These are phyloP conservation scores for Diaporthe citrichinensis DNA, from an alignment of 2,329 filamentous ascomycete genomes.

Conservation along the genomic window DNA sequence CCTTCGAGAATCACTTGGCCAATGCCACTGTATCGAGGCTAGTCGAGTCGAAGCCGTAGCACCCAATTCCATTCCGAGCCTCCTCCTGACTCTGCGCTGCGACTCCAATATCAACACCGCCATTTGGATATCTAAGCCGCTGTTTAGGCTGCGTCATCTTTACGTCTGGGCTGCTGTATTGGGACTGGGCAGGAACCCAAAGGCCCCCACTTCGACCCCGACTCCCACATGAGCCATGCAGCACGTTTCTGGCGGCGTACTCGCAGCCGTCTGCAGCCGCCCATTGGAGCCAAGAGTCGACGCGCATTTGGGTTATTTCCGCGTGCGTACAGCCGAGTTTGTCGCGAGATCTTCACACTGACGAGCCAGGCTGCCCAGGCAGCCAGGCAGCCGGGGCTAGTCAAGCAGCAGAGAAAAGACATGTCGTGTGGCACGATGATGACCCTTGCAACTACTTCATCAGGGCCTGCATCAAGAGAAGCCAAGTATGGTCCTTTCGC, in stretches of 20 bases:
- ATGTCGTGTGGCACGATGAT: constrained; percentile 11
- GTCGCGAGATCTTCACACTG: constrained; percentile 11
- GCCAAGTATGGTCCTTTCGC: constrained; percentile 28
- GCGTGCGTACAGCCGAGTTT: constrained; percentile 8
- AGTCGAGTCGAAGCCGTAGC: constrained; percentile 26
- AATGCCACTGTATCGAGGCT: constrained; percentile 23
- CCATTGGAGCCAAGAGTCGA: background rate
- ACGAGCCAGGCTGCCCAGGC: background rate
- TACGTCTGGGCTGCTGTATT: constrained; percentile 16
- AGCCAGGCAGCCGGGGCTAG: background rate
- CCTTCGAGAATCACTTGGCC: constrained; percentile 29
- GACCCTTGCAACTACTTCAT: constrained; percentile 22
- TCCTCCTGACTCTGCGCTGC: constrained; percentile 15
- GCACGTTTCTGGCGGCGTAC: constrained; percentile 9
- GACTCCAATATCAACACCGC: constrained; percentile 26
- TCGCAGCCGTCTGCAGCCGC: background rate
- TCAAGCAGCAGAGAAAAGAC: background rate
- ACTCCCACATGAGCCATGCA: background rate
- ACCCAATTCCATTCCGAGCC: background rate
- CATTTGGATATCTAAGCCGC: background rate
- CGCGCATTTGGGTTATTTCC: constrained; percentile 18
- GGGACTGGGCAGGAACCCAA: constrained; percentile 4
- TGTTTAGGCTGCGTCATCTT: constrained; percentile 9
- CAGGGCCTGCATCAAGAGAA: constrained; percentile 1
- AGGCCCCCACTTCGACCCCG: constrained; percentile 4